These are phyloP conservation scores for Daldinia decipiens DNA, from an alignment of 495 filamentous ascomycete genomes.

Conservation along the genomic window DNA sequence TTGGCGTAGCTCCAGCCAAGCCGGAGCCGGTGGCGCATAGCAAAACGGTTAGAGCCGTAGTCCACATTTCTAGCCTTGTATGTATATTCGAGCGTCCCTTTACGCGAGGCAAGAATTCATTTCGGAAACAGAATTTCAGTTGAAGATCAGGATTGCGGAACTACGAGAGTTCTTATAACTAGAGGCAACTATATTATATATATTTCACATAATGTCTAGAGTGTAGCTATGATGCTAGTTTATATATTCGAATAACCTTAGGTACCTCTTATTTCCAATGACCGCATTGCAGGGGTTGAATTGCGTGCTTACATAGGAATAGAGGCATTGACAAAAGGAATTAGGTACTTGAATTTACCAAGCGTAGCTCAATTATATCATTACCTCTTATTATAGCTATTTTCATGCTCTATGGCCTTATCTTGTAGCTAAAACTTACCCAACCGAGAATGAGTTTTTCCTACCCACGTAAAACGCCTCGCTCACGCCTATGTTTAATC, in stretches of 20 bases:
- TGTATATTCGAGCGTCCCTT: neutral
- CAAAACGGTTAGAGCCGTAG: neutral
- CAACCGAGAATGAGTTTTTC: constrained; percentile 2
- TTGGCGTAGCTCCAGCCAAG: neutral
- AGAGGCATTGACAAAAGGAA: constrained; percentile 5
- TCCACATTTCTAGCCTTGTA: constrained; percentile 8
- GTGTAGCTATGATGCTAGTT: neutral
- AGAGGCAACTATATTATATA: neutral
- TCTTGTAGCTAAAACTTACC: neutral
- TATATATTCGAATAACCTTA: too few species aligned
- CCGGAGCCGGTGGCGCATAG: constrained; percentile 7
- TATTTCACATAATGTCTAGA: neutral
- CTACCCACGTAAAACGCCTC: constrained; percentile 2
- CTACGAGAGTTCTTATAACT: neutral
- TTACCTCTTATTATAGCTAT: neutral
- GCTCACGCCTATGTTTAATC: neutral
- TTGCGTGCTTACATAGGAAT: constrained; percentile 38
- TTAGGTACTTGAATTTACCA: neutral
- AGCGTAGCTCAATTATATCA: neutral
- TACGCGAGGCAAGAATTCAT: neutral
- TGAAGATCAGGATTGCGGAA: neutral
- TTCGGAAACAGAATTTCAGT: neutral
- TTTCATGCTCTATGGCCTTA: neutral
- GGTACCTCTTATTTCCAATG: constrained; percentile 28
- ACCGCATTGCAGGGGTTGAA: constrained; percentile 32